Percentiles rank a stretch among this genome's conserved stretches.
Evolutionary conservation across 2,329 filamentous ascomycete species (phyloP).

Genomic region (Ilyonectria mors-panacis): DNA sequence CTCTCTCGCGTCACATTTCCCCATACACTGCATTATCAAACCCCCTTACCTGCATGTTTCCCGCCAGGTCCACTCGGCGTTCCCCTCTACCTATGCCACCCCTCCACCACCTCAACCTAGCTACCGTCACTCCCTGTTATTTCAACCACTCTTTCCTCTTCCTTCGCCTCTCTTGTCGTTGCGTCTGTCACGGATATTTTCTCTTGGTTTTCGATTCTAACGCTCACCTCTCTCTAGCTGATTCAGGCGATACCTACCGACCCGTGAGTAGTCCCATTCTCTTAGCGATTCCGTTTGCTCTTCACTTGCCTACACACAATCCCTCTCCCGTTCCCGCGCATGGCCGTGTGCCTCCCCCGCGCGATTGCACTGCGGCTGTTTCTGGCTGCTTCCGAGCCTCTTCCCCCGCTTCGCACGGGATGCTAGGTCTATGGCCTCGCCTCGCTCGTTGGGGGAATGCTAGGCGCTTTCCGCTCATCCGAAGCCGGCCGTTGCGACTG

Average conservation of each 20-base stretch:
- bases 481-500: constrained; percentile 38
- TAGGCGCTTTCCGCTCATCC: constrained; percentile 41
- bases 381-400: constrained; percentile 30
- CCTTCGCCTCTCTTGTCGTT: constrained; percentile 45
- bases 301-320: constrained; percentile 37
- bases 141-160: constrained; percentile 50
- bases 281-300: constrained; percentile 29
- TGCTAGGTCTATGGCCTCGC: constrained; percentile 33
- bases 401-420: constrained; percentile 40
- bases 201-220: constrained; percentile 45
- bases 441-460: constrained; percentile 31
- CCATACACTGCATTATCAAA: constrained; percentile 53
- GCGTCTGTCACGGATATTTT: constrained; percentile 45
- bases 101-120: constrained; percentile 51
- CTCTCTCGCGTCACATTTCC: constrained; percentile 52
- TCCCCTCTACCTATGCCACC: constrained; percentile 51
- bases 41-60: constrained; percentile 63
- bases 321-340: constrained; percentile 24
- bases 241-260: constrained; percentile 73
- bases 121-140: constrained; percentile 52
- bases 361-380: constrained; percentile 36
- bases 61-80: constrained; percentile 61
- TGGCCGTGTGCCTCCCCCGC: constrained; percentile 43
- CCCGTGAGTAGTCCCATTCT: constrained; percentile 63
- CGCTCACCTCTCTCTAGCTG: constrained; percentile 65